Evolutionary conservation across 2,329 filamentous ascomycete genomes (phyloP), one percentile per base, ranked within the genome.

Genomic region (Phialophora tarda): DNA sequence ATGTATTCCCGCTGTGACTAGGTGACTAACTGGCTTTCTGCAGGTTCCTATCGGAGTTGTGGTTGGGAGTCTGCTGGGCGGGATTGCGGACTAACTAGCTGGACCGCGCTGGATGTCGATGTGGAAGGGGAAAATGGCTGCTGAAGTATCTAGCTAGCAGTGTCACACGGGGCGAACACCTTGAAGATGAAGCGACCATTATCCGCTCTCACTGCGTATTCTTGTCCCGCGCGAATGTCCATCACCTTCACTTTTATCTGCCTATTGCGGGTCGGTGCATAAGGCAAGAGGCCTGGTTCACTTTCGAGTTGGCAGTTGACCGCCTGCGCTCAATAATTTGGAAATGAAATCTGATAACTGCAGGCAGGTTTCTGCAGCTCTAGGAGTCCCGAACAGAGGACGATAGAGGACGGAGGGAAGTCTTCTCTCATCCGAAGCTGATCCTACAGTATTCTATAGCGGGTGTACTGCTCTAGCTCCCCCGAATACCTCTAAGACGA

Each of bases 31-130:
- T 28, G 17, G 8, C 1, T n/a, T 23, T 32, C 11, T 34, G 12
- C 28, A 55, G 53, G 14, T 62, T 12, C 59, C 59, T 12, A 4
- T 62, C 10, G 59, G 59, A 3, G 59, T 34, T 5, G 24, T 48
- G 11, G 38, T 62, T 12, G 59, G 34, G 17, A 50, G 50, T 4
- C 24, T 62, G 51, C 10, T 62, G 59, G 47, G 50, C 23, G 59
- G 59, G 3, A 23, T 62, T 48, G 59, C 59, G 21, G 59, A 62
- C 32, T 56, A 56, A 30, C 7, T 32, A 14, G 12, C 12, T 30
- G 3, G 23, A 44, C 11, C 21, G 21, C 1, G 30, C 4, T 57
- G 55, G 23, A 10, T 23, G 4, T 24, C 7, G 10, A 38, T 41
- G 55, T 11, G 24, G 8, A n/a, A 24, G 3, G 8, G 24, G 21